Conservation (phyloP, 108 stramenopile species). For the Aurantiochytrium sp. region DNA sequence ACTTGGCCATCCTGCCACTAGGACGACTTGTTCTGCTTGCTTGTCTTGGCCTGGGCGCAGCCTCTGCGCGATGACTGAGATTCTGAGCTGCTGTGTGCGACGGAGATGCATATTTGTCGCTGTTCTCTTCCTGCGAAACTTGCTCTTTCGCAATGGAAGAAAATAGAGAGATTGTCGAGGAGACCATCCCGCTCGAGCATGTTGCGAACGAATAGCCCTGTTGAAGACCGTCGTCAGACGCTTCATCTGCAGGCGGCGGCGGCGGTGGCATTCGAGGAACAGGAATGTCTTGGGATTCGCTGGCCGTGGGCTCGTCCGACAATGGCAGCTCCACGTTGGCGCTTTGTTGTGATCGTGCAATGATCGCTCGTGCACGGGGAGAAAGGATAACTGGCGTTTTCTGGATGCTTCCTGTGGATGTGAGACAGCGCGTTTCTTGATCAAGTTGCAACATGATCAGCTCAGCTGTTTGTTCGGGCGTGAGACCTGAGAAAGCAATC, state of each 20-base stretch:
- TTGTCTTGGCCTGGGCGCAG: no score
- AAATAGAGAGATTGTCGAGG: neutral
- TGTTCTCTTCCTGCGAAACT: neutral
- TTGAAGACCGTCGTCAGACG: no score
- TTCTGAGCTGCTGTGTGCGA: no score
- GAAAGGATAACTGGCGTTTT: neutral
- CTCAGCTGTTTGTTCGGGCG: neutral
- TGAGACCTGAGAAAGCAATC: neutral
- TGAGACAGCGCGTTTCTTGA: neutral
- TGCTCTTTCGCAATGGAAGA: neutral
- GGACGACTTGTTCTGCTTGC: neutral
- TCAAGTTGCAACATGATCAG: neutral
- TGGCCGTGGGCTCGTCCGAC: no score
- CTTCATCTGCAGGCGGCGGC: no score
- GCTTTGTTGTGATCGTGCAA: neutral
- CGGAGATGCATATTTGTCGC: neutral
- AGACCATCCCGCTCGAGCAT: neutral
- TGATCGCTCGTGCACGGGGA: neutral
- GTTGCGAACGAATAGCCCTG: no score
- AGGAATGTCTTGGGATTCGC: no score
- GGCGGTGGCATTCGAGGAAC: no score
- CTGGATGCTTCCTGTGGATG: neutral
- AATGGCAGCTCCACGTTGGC: neutral
- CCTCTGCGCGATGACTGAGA: no score
- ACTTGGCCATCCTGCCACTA: neutral